Conservation (phyloP, 2,329 filamentous ascomycete genomes). For the Cladobotryum protrusum region DNA sequence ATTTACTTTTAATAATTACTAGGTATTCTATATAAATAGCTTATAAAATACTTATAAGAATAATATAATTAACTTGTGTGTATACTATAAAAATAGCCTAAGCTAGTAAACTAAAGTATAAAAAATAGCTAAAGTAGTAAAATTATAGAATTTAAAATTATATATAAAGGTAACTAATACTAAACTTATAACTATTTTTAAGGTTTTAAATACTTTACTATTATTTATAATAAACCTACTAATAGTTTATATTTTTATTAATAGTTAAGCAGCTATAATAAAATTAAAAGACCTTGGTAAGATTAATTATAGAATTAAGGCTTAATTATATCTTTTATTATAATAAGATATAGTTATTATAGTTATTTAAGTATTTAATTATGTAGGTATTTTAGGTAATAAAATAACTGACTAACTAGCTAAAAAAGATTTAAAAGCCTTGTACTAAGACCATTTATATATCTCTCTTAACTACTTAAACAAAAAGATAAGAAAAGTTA, state of each 20-base stretch:
- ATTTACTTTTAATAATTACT: background rate
- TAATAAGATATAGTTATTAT: too few relatives aligned
- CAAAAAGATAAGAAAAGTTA: too few relatives aligned
- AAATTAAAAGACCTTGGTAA: background rate
- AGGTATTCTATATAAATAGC: background rate
- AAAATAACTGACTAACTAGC: background rate
- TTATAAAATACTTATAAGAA: too few relatives aligned
- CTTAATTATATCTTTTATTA: background rate
- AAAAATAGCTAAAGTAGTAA: background rate
- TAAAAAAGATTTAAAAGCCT: background rate
- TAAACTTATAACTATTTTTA: background rate
- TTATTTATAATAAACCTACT: background rate
- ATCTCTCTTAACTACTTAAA: background rate
- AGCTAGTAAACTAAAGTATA: background rate
- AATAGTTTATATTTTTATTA: background rate
- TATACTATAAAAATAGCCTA: background rate
- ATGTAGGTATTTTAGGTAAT: too few relatives aligned
- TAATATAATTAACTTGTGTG: background rate
- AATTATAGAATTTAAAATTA: background rate
- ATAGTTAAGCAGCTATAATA: background rate
- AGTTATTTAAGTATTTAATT: too few relatives aligned
- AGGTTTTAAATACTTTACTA: background rate
- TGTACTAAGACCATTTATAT: too few relatives aligned
- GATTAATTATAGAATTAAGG: background rate
- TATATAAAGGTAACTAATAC: background rate